phyloP scores from a whole-genome alignment of 2,329 filamentous ascomycete species.

The Metarhizium anisopliae region DNA sequence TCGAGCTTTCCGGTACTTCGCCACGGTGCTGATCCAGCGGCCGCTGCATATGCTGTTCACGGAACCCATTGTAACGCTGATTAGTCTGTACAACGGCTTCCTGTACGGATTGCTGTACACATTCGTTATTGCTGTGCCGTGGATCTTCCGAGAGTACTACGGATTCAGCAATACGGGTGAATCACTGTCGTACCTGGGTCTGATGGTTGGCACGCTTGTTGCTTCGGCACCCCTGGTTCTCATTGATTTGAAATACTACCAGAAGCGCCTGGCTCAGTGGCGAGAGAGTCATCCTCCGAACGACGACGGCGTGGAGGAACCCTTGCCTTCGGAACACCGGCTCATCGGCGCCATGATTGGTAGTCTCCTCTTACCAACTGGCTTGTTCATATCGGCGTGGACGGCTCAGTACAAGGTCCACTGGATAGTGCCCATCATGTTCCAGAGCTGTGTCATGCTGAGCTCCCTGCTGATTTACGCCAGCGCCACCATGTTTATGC shows the following conservation, averaged over 20 bases:
- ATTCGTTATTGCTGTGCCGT: constrained; percentile 52
- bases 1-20: constrained; percentile 16
- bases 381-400: constrained; percentile 63
- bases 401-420: constrained; percentile 28
- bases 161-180: constrained; percentile 52
- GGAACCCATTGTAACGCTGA: constrained; percentile 60
- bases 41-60: constrained; percentile 62
- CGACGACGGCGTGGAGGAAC: constrained; percentile 35
- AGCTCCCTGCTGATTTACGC: constrained; percentile 19
- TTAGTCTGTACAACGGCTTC: constrained; percentile 58
- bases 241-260: constrained; percentile 44
- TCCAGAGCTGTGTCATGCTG: constrained; percentile 16
- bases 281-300: constrained; percentile 26
- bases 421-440: constrained; percentile 17
- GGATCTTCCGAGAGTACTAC: constrained; percentile 54
- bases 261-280: constrained; percentile 40
- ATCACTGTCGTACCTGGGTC: constrained; percentile 59
- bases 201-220: constrained; percentile 56
- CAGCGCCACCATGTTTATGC: constrained; percentile 18
- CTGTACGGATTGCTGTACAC: constrained; percentile 50
- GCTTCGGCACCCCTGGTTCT: constrained; percentile 33
- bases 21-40: constrained; percentile 42
- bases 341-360: constrained; percentile 55
- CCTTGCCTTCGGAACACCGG: constrained; percentile 54
- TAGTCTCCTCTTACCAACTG: constrained; percentile 49